Evolutionary conservation across 208 protist genomes (phyloP).

Genomic region (Trypanosomatidae sp.): DNA sequence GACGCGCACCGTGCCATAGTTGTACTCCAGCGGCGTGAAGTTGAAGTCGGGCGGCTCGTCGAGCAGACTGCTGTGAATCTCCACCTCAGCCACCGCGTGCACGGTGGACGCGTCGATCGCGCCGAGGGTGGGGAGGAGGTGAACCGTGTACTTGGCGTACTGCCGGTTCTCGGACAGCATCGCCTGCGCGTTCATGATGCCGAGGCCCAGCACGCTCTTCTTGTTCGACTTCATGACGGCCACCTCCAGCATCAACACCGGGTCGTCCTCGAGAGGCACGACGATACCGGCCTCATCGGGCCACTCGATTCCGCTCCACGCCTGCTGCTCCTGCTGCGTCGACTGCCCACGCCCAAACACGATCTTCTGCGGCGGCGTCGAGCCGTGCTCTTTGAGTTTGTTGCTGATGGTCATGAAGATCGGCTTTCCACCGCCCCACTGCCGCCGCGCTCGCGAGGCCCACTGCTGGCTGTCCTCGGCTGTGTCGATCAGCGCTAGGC

Average conservation of each 20-base stretch:
- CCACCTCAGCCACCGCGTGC: slow-evolving; percentile 69
- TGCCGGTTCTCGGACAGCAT: slow-evolving; percentile 66
- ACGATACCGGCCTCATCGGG: slow-evolving; percentile 34
- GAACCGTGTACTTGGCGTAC: slow-evolving; percentile 77
- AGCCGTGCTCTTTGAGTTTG: slow-evolving; percentile 47
- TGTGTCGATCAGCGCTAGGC: slow-evolving; percentile 79
- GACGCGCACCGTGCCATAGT: slow-evolving; percentile 82
- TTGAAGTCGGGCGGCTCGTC: slow-evolving; percentile 57
- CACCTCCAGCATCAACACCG: slow-evolving; percentile 79
- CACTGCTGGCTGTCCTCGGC: slow-evolving; percentile 73
- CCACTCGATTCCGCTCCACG: slow-evolving; percentile 53
- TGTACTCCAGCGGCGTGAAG: slow-evolving; percentile 80
- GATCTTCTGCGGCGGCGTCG: slow-evolving; percentile 51
- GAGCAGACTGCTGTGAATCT: slow-evolving; percentile 66
- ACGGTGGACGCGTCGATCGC: slow-evolving; percentile 75
- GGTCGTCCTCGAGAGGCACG: slow-evolving; percentile 58
- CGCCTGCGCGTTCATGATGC: slow-evolving; percentile 68
- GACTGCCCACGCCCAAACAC: slow-evolving; percentile 30
- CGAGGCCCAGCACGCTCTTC: slow-evolving; percentile 61
- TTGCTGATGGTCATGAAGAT: slow-evolving; percentile 62
- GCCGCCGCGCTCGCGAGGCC: slow-evolving; percentile 49
- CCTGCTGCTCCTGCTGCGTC: slow-evolving; percentile 39
- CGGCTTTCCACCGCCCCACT: slow-evolving; percentile 72
- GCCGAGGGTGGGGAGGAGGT: slow-evolving; percentile 66
- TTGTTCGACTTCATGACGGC: slow-evolving; percentile 21